Evolutionary conservation across 2,329 filamentous ascomycete species (phyloP).

Genomic region (Alternaria triticina): DNA sequence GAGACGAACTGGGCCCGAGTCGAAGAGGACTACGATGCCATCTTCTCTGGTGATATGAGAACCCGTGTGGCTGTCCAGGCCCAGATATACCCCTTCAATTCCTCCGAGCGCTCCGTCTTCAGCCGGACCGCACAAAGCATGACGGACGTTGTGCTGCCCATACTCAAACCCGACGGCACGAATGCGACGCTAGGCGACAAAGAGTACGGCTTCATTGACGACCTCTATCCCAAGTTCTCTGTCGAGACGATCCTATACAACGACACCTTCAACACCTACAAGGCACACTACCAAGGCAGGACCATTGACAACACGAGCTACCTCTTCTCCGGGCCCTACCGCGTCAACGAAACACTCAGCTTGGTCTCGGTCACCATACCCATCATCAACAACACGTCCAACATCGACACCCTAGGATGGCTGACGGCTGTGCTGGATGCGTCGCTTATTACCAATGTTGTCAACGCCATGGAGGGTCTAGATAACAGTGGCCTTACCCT

Average conservation of each 20-base stretch:
- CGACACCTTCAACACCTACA: slow-evolving; percentile 39
- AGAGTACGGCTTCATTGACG: slow-evolving; percentile 71
- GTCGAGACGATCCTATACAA: slow-evolving; percentile 56
- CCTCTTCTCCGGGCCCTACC: slow-evolving; percentile 77
- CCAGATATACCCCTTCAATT: slow-evolving; percentile 73
- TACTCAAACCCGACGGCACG: slow-evolving; percentile 63
- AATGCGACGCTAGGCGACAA: slow-evolving; percentile 66
- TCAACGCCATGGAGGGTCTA: slow-evolving; percentile 71
- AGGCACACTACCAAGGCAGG: slow-evolving; percentile 53
- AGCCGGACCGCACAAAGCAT: slow-evolving; percentile 56
- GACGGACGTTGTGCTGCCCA: slow-evolving; percentile 67
- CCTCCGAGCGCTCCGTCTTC: slow-evolving; percentile 55
- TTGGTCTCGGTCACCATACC: slow-evolving; percentile 83
- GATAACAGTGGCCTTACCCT: slow-evolving; percentile 73
- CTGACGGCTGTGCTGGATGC: slow-evolving; percentile 81
- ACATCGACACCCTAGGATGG: slow-evolving; percentile 75
- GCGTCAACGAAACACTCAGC: slow-evolving; percentile 74
- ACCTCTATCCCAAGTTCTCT: slow-evolving; percentile 80
- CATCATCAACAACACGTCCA: slow-evolving; percentile 70
- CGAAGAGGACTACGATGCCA: slow-evolving; percentile 70
- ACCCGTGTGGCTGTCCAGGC: slow-evolving; percentile 68
- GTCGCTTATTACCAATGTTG: slow-evolving; percentile 66
- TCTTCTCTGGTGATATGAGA: slow-evolving; percentile 65
- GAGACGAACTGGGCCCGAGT: slow-evolving; percentile 67
- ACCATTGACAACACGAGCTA: slow-evolving; percentile 57